Evolutionary conservation across 1,139 yeast species (phyloP), one percentile per base, ranked within the genome.

Genomic region (Groenewaldozyma sp.): DNA sequence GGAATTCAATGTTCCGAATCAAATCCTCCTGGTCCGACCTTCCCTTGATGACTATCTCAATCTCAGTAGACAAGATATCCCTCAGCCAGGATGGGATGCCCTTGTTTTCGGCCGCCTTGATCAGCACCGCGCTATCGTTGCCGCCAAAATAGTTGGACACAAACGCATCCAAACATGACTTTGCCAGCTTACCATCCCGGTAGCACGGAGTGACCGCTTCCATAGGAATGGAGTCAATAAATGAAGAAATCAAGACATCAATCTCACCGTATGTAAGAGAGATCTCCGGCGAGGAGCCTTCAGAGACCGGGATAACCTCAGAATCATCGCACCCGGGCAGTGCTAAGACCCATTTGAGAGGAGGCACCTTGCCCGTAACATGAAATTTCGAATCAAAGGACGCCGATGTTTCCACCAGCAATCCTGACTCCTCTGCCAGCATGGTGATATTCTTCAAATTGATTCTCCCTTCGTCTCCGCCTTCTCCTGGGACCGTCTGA

Each of bases 101-200:
- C n/a, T 32, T 19, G 5, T 34, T 6, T 1, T 53, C 39, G 1
- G 55, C 53, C 18, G 39, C 32, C 5, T 50, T 38, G 13, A 37
- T 40, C 21, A 45, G 36, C 3, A 53, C 38, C 9, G 26, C 32
- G 28, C 48, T 47, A 3, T 38, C 31, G 9, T 40, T 28, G 1
- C 58, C 58, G 6, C 43, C 44, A 7, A 55, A 37, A 36, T 53
- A 55, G 11, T 38, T 38, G 28, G 47, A 41, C 2, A 50, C 38
- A 34, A 53, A 48, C 34, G 24, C 31, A 34, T 52, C 56, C 14
- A 55, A 38, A 6, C 53, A 53, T 2, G 56, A 46, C 32, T 38
- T 34, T 6, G 16, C 10, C 6, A 27, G 10, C 28, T 46, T 47
- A 20, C 40, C 37, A 9, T 45, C 45, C 10, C 39, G 28, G 5